Evolutionary conservation across 176 grass and related monocot species (phyloP).

Genomic region (Phyllostachys edulis): DNA sequence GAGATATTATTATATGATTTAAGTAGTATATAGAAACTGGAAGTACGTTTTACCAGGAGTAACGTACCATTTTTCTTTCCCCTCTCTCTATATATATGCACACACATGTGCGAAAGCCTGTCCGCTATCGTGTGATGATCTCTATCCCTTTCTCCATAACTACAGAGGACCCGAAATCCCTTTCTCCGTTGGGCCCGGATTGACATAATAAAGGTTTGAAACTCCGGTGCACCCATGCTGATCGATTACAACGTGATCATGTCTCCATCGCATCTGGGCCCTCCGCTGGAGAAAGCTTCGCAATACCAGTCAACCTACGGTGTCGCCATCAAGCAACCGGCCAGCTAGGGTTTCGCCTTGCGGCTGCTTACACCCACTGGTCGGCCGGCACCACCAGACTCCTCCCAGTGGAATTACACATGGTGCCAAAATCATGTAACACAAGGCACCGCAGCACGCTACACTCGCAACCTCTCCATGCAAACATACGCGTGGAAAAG

Average conservation of each 20-base stretch:
- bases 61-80: no score
- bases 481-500: no score
- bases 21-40: no score
- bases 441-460: neutral
- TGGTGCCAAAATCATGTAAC: no score
- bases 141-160: neutral
- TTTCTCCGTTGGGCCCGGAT: conserved; percentile 14
- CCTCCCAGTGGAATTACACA: no score
- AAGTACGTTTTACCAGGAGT: no score
- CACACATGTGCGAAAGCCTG: no score
- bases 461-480: neutral
- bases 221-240: conserved; percentile 28
- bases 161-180: neutral
- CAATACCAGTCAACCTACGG: neutral
- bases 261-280: conserved; percentile 18
- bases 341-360: conserved; percentile 17
- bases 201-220: neutral
- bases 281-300: conserved; percentile 10
- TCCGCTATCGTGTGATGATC: neutral
- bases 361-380: neutral
- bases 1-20: no score
- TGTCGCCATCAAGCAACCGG: conserved; percentile 28
- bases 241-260: neutral
- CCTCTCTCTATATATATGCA: no score
- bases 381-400: neutral